Evolutionary conservation across 140 eudicot genomes (phyloP).

Genomic region (Stevia rebaudiana): DNA sequence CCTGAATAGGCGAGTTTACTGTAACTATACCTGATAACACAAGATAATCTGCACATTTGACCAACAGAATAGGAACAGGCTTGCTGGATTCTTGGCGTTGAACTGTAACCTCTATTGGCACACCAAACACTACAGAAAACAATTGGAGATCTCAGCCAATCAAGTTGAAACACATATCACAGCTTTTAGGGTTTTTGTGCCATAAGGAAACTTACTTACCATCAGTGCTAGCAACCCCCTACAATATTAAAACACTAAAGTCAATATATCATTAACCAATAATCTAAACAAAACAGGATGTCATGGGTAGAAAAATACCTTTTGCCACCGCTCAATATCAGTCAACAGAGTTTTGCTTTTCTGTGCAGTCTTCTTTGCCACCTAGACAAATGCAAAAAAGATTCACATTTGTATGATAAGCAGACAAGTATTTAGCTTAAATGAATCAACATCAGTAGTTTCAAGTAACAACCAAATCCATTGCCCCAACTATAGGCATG

Average conservation of each 20-base stretch:
- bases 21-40: constrained; percentile 64
- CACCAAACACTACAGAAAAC: constrained; percentile 68
- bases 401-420: not conserved
- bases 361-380: constrained; percentile 89
- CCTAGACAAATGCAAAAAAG: constrained; percentile 36
- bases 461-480: not conserved
- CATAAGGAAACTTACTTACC: constrained; percentile 51
- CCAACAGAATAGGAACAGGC: constrained; percentile 65
- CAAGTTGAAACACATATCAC: not conserved
- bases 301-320: constrained; percentile 35
- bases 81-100: constrained; percentile 70
- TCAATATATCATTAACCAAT: constrained; percentile 18
- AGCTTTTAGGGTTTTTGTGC: not conserved
- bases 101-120: constrained; percentile 71
- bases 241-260: constrained; percentile 23
- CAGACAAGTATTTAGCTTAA: not conserved
- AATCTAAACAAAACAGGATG: not conserved
- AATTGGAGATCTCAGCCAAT: not conserved
- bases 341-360: constrained; percentile 80
- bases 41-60: constrained; percentile 84
- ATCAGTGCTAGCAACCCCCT: constrained; percentile 98
- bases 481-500: not conserved
- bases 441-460: not conserved
- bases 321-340: constrained; percentile 94
- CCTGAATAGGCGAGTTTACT: not conserved